Evolutionary conservation across 805 yeast species (phyloP).

Genomic region (Yarrowia sp.): DNA sequence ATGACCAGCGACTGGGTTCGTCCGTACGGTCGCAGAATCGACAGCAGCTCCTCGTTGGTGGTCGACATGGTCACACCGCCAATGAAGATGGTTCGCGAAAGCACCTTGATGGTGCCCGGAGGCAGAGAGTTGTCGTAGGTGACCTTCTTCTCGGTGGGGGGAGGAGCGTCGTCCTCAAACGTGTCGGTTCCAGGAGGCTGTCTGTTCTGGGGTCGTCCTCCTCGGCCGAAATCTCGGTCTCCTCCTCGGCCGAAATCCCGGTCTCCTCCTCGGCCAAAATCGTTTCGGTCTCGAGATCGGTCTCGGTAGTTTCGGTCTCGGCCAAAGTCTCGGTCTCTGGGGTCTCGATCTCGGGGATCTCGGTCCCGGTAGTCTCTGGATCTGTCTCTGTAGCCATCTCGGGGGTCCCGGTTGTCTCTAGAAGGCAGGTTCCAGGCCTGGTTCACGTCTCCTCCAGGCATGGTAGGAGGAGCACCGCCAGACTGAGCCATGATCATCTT

Average conservation of each 20-base stretch:
- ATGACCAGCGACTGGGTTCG: slow-evolving; percentile 90
- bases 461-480: slow-evolving; percentile 1
- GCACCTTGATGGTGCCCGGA: slow-evolving; percentile 79
- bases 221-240: slow-evolving; percentile 13
- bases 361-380: slow-evolving; percentile 26
- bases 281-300: slow-evolving; percentile 18
- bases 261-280: slow-evolving; percentile 19
- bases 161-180: slow-evolving; percentile 32
- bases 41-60: slow-evolving; percentile 75
- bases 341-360: slow-evolving; percentile 37
- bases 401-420: slow-evolving; percentile 14
- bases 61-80: slow-evolving; percentile 90
- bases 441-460: slow-evolving; percentile 8
- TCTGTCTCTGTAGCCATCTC: slow-evolving; percentile 36
- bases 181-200: slow-evolving; percentile 37
- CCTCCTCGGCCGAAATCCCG: too few species aligned
- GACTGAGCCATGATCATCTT: slow-evolving; percentile 34
- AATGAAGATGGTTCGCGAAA: slow-evolving; percentile 87
- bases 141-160: slow-evolving; percentile 53
- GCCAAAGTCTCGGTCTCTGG: slow-evolving; percentile 38
- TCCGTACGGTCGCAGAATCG: slow-evolving; percentile 80
- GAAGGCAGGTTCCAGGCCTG: slow-evolving; percentile 41
- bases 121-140: slow-evolving; percentile 75
- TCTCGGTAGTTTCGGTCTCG: slow-evolving; percentile 40
- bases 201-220: slow-evolving; percentile 4